Conservation (phyloP, 73 alveolate genomes). For the Blepharisma japonicum region DNA sequence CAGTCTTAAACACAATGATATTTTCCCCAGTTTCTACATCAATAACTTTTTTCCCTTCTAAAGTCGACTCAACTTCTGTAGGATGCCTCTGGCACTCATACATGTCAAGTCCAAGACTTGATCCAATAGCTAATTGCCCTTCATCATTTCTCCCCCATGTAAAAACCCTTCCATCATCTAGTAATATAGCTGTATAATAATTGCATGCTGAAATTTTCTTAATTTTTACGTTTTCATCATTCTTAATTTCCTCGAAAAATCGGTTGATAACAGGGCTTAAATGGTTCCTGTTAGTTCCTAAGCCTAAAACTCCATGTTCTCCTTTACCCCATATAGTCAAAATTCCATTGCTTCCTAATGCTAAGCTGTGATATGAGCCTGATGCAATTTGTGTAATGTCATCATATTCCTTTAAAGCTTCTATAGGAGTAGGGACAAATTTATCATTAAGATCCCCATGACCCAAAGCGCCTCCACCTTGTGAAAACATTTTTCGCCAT, state of each 20-base stretch:
- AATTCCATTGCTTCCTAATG: conserved; percentile 38
- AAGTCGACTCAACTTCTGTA: conserved; percentile 30
- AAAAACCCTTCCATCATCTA: conserved; percentile 54
- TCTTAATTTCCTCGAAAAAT: conserved; percentile 21
- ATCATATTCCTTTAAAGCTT: conserved; percentile 45
- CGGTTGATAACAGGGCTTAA: conserved; percentile 40
- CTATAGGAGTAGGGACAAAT: conserved; percentile 73
- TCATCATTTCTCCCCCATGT: conserved; percentile 62
- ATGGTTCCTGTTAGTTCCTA: conserved; percentile 44
- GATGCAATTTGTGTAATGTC: conserved; percentile 45
- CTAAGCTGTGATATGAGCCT: conserved; percentile 57
- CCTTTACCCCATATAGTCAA: conserved; percentile 71
- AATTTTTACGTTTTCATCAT: conserved; percentile 30
- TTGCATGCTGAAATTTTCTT: conserved; percentile 52
- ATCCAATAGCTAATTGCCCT: conserved; percentile 69
- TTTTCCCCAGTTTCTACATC: conserved; percentile 66
- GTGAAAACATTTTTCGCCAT: conserved; percentile 55
- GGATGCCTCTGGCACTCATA: conserved; percentile 46
- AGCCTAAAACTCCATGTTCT: conserved; percentile 59
- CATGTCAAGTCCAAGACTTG: conserved; percentile 49
- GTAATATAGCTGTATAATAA: conserved; percentile 53
- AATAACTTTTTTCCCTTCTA: conserved; percentile 24
- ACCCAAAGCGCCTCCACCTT: conserved; percentile 90
- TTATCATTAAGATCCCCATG: conserved; percentile 81
- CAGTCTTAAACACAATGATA: conserved; percentile 49